These are phyloP conservation scores for Lipomyces oligophaga DNA, from an alignment of 805 yeast genomes.

Conservation along the genomic window DNA sequence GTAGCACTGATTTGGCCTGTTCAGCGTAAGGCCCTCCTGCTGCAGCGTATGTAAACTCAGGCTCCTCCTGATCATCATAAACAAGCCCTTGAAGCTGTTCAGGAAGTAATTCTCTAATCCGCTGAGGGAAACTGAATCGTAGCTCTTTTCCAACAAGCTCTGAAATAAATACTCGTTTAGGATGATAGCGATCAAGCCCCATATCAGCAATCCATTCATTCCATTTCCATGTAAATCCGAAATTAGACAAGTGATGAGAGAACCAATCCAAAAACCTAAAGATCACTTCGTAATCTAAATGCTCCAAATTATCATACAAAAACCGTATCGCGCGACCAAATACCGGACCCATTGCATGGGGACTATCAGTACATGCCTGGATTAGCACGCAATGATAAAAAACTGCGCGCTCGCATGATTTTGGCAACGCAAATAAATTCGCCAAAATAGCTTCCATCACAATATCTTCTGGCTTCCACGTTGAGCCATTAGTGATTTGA, in stretches of 20 bases:
- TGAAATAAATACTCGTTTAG: slow-evolving; percentile 66
- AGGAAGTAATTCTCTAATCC: slow-evolving; percentile 70
- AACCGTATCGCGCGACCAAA: slow-evolving; percentile 88
- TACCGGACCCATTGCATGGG: slow-evolving; percentile 84
- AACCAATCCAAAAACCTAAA: slow-evolving; percentile 83
- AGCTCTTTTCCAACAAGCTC: slow-evolving; percentile 81
- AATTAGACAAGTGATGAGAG: slow-evolving; percentile 86
- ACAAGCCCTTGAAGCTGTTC: slow-evolving; percentile 43
- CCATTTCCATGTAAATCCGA: slow-evolving; percentile 98
- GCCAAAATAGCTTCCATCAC: slow-evolving; percentile 78
- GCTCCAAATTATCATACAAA: slow-evolving; percentile 62
- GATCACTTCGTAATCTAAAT: slow-evolving; percentile 71
- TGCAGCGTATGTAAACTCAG: slow-evolving; percentile 39
- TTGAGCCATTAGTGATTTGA: slow-evolving; percentile 47
- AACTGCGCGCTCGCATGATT: slow-evolving; percentile 59
- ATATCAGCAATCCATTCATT: slow-evolving; percentile 70
- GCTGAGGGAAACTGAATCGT: slow-evolving; percentile 69
- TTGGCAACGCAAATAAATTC: slow-evolving; percentile 71
- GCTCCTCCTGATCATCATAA: slow-evolving; percentile 17
- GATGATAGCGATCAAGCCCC: slow-evolving; percentile 54
- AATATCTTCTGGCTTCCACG: slow-evolving; percentile 89
- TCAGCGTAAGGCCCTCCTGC: slow-evolving; percentile 18
- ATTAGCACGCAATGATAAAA: slow-evolving; percentile 82
- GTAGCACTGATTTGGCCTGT: slow-evolving; percentile 12
- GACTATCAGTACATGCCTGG: slow-evolving; percentile 79